Evolutionary conservation across 2,329 filamentous ascomycete species (phyloP), one percentile per base, ranked within the genome.

Genomic region (Cladophialophora bantiana): DNA sequence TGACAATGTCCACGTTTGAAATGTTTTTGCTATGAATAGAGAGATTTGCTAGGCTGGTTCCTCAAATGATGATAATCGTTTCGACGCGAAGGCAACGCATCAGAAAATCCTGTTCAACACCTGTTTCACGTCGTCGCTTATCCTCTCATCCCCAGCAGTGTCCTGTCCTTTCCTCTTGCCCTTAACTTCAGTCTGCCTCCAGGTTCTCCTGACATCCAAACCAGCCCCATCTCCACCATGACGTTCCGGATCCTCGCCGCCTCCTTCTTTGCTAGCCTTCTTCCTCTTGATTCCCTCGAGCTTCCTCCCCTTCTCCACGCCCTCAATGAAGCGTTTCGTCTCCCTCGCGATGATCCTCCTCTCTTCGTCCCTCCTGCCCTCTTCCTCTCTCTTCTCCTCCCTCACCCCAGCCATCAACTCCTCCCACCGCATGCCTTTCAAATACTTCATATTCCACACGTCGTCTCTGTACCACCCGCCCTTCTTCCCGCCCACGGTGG

Each of bases 81-180:
- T 5, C 20, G 15, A n/a, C 31, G 53, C 31, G 26, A n/a, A 31
- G 6, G 34, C 18, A 18, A 32, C 20, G 10, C 45, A 67, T 74
- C 67, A 82, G 64, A 82, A 82, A 62, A 83, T 82, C 77, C 82
- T 82, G 20, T 79, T 78, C 68, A 83, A 69, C 9, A 82, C 80
- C 42, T 79, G 76, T 74, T 78, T 80, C 20, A 78, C 77, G 71
- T 82, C 78, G 35, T 78, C 76, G 31, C 71, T 77, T 64, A 81
- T 65, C 34, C 50, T 68, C 36, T 63, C 67, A 31, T 73, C 65
- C 57, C 74, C 73, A 62, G 74, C 67, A 60, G 73, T 65, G n/a
- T 70, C 69, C 62, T 66, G 75, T 73, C 31, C 72, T 68, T 62
- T 66, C 13, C 42, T 64, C 20, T 60, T 59, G 38, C 62, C 69